Conservation (phyloP, 192 early-diverging fungal genomes). For the Coemansia umbellata region DNA sequence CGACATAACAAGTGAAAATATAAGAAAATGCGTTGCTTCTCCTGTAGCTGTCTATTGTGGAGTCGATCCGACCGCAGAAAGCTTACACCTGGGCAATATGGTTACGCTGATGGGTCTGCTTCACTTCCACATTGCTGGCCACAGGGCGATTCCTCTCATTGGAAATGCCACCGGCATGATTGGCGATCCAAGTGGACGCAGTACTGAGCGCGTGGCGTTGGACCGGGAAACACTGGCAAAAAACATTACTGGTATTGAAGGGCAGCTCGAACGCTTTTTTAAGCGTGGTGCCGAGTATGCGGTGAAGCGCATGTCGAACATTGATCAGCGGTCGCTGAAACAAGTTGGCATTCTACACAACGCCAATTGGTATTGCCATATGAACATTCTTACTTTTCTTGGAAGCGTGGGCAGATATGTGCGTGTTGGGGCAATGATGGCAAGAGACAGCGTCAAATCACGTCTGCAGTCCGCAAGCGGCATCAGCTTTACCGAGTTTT, state of each 20-base stretch:
- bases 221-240: slow-evolving; percentile 50
- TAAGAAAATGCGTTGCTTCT: not conserved
- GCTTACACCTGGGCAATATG: slow-evolving; percentile 89
- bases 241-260: slow-evolving; percentile 67
- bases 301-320: slow-evolving; percentile 16
- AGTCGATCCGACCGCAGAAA: slow-evolving; percentile 90
- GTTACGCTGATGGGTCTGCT: slow-evolving; percentile 77
- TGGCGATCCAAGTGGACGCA: slow-evolving; percentile 88
- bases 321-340: slow-evolving; percentile 39
- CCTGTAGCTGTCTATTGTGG: slow-evolving; percentile 73
- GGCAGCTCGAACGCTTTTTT: slow-evolving; percentile 73
- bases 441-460: slow-evolving; percentile 81
- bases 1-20: slow-evolving; percentile 53
- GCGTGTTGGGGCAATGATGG: slow-evolving; percentile 80
- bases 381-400: slow-evolving; percentile 75
- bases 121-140: slow-evolving; percentile 80
- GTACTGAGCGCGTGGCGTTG: slow-evolving; percentile 73
- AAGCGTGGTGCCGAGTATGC: slow-evolving; percentile 50
- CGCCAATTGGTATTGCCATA: slow-evolving; percentile 68
- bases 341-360: slow-evolving; percentile 71
- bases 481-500: slow-evolving; percentile 94
- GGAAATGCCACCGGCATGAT: slow-evolving; percentile 91
- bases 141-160: slow-evolving; percentile 78
- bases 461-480: slow-evolving; percentile 76
- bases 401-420: slow-evolving; percentile 73